phyloP scores from a whole-genome alignment of 805 yeast species.

The Lipomyces chichibuensis region DNA sequence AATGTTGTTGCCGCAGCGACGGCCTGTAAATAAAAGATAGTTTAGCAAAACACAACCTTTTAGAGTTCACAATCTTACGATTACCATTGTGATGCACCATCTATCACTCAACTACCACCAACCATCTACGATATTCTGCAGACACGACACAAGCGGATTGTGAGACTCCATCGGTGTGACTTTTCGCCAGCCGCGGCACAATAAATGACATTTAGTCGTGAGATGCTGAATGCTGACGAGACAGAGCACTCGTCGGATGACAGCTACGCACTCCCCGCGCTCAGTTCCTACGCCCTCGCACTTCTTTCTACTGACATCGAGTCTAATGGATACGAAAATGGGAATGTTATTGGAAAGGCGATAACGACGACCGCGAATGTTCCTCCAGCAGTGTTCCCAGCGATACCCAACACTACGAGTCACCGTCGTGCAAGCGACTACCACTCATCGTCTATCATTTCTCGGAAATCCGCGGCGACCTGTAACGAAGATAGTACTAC shows the following conservation, averaged over 20 bases:
- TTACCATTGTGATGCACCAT: background rate
- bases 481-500: slow-evolving; percentile 33
- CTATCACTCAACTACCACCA: background rate
- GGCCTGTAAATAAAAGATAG: background rate
- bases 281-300: slow-evolving; percentile 62
- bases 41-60: background rate
- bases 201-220: background rate
- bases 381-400: slow-evolving; percentile 33
- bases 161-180: background rate
- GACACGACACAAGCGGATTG: background rate
- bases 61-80: background rate
- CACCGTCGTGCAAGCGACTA: background rate
- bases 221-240: slow-evolving; percentile 16
- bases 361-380: slow-evolving; percentile 8
- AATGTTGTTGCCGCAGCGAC: background rate
- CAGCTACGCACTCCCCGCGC: slow-evolving; percentile 61
- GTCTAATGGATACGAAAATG: slow-evolving; percentile 1
- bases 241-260: slow-evolving; percentile 45
- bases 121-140: background rate
- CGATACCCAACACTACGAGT: slow-evolving; percentile 27
- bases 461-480: slow-evolving; percentile 14
- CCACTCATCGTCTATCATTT: background rate
- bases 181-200: background rate
- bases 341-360: background rate
- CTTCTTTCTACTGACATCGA: slow-evolving; percentile 46